These are phyloP conservation scores for Tetrastigma voinierianum DNA, from an alignment of 164 flowering plant species.

Conservation along the genomic window DNA sequence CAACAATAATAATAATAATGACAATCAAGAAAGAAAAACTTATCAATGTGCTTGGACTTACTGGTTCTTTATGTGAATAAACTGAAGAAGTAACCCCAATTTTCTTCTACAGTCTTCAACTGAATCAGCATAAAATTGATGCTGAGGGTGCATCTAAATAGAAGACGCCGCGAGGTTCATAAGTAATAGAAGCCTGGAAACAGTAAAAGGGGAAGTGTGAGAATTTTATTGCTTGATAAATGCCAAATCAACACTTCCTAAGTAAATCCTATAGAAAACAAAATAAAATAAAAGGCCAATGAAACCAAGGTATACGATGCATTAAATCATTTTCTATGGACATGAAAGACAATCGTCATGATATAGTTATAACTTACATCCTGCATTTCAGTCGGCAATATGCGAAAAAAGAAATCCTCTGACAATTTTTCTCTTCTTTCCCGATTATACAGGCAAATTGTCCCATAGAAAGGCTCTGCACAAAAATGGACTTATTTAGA, in stretches of 20 bases:
- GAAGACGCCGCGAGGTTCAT: conserved; percentile 66
- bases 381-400: conserved; percentile 65
- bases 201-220: conserved; percentile 4
- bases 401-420: conserved; percentile 81
- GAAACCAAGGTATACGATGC: too few species aligned
- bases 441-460: conserved; percentile 86
- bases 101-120: conserved; percentile 93
- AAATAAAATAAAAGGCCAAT: background rate
- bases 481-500: conserved; percentile 18
- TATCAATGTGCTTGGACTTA: conserved; percentile 28
- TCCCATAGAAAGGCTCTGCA: conserved; percentile 96
- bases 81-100: conserved; percentile 87
- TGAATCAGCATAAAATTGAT: conserved; percentile 83
- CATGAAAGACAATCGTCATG: background rate
- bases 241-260: background rate
- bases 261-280: background rate
- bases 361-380: conserved; percentile 55
- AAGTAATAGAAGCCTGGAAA: conserved; percentile 49
- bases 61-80: conserved; percentile 97
- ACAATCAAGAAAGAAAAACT: background rate
- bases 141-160: conserved; percentile 93
- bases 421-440: conserved; percentile 94
- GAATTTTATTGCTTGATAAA: background rate
- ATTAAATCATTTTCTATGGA: background rate
- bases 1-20: background rate